phyloP scores from a whole-genome alignment of 2,329 filamentous ascomycete genomes.

The Nemania sp. region DNA sequence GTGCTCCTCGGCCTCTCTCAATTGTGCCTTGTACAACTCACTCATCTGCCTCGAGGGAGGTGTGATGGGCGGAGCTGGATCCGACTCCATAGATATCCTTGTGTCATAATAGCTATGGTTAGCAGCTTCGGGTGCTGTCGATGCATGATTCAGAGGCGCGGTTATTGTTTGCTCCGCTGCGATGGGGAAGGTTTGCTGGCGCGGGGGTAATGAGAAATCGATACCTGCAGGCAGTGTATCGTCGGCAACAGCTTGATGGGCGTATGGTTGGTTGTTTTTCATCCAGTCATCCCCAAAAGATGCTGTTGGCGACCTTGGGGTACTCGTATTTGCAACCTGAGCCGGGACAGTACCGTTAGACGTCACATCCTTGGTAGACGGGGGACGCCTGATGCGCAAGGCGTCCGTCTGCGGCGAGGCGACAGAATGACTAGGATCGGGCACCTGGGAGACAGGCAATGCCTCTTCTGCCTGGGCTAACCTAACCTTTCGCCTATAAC shows the following conservation, averaged over 20 bases:
- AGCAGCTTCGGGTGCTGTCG: constrained; percentile 36
- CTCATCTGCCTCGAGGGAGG: constrained; percentile 39
- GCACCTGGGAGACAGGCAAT: constrained; percentile 27
- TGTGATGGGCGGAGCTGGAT: constrained; percentile 33
- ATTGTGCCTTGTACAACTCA: constrained; percentile 40
- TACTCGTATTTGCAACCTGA: constrained; percentile 1
- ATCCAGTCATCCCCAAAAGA: constrained; percentile 30
- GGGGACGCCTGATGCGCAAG: constrained; percentile 18
- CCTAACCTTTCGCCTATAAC: constrained; percentile 35
- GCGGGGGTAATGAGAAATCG: constrained; percentile 31
- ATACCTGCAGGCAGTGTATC: constrained; percentile 22
- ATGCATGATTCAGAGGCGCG: constrained; percentile 29
- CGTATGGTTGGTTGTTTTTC: constrained; percentile 27
- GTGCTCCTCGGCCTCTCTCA: constrained; percentile 37
- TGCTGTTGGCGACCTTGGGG: constrained; percentile 28
- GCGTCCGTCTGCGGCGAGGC: constrained; percentile 23
- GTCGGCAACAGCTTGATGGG: constrained; percentile 25
- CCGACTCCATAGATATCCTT: constrained; percentile 41
- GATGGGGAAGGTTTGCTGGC: constrained; percentile 30
- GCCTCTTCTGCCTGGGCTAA: constrained; percentile 32
- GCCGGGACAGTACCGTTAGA: constrained; percentile 24
- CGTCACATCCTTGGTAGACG: constrained; percentile 30
- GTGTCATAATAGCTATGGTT: constrained; percentile 43
- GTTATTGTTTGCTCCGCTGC: constrained; percentile 26
- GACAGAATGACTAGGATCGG: constrained; percentile 19